Conservation (phyloP, 1,284 basidiomycete species). For the Marasmius fiardii region DNA sequence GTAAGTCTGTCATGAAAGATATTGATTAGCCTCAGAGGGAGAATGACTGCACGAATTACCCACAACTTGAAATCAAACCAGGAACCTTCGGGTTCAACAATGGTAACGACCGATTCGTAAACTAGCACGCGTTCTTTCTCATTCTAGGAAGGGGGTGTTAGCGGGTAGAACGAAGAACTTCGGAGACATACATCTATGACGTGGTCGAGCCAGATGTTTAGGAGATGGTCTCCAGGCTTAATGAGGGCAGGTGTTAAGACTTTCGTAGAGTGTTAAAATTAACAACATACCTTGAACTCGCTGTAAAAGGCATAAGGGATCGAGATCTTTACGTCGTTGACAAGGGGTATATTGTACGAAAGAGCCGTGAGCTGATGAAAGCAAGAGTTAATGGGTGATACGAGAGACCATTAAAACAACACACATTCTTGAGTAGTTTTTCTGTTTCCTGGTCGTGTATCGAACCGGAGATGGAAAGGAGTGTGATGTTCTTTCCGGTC, state of each 20-base stretch:
- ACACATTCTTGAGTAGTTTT: constrained; percentile 71
- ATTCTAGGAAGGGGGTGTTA: constrained; percentile 32
- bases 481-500: constrained; percentile 72
- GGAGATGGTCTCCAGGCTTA: constrained; percentile 76
- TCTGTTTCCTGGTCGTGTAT: constrained; percentile 69
- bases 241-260: constrained; percentile 1
- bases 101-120: constrained; percentile 75
- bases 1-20: constrained; percentile 47
- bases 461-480: constrained; percentile 69
- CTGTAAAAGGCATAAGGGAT: constrained; percentile 79
- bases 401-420: constrained; percentile 23
- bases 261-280: neutral
- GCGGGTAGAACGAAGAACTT: neutral
- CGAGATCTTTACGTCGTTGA: constrained; percentile 63
- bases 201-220: constrained; percentile 80
- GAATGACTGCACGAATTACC: constrained; percentile 24
- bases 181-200: constrained; percentile 50
- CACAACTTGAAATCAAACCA: constrained; percentile 82
- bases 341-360: constrained; percentile 58
- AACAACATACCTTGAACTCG: constrained; percentile 70
- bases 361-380: constrained; percentile 54
- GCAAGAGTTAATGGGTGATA: constrained; percentile 5
- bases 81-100: constrained; percentile 80
- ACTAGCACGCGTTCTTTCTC: constrained; percentile 62
- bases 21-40: constrained; percentile 3